These are phyloP conservation scores for Stephania japonica DNA, from an alignment of 164 flowering plant species.

Conservation along the genomic window DNA sequence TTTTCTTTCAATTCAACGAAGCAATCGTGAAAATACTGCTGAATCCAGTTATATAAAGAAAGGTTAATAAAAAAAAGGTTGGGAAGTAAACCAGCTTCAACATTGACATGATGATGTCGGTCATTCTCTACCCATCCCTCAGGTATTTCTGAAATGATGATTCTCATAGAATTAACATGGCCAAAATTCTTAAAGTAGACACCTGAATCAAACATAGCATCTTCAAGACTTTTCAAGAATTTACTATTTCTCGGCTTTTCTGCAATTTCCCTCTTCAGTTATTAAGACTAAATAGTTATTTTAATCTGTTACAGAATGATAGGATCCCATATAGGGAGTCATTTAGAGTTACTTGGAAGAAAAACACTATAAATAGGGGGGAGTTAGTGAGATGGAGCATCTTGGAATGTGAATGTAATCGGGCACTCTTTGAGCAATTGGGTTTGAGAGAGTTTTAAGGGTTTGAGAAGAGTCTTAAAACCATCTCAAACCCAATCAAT, in stretches of 20 bases:
- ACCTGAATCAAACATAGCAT: background rate
- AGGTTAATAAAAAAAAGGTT: background rate
- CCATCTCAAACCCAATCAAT: no score
- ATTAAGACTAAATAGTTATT: background rate
- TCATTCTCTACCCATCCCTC: background rate
- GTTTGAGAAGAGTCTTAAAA: no score
- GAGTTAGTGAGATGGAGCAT: no score
- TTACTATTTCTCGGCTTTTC: background rate
- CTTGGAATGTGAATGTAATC: no score
- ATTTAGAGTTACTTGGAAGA: no score
- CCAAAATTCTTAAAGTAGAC: background rate
- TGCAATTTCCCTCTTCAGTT: background rate
- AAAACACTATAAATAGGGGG: no score
- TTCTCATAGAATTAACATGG: background rate
- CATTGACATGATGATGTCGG: background rate
- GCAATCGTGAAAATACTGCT: background rate
- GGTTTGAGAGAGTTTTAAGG: no score
- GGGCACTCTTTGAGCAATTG: no score
- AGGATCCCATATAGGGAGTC: no score
- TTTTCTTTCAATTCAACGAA: background rate
- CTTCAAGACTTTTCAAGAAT: background rate
- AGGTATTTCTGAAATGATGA: background rate
- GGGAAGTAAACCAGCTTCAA: background rate
- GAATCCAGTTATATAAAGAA: background rate
- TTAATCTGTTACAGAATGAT: no score